phyloP scores from a whole-genome alignment of 805 yeast species.

The Sugiyamaella chiloensis region DNA sequence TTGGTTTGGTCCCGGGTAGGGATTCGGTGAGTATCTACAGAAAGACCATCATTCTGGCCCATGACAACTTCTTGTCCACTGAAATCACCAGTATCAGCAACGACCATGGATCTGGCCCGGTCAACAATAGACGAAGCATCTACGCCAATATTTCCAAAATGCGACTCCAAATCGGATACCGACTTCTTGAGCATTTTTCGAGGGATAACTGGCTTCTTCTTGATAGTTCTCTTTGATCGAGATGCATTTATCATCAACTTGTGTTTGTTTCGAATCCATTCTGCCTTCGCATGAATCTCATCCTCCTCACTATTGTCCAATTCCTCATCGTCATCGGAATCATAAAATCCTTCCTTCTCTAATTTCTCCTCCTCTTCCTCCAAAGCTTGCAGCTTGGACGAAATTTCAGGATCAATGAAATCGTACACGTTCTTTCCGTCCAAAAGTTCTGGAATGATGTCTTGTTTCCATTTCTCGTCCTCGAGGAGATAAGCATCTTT shows the following conservation, averaged over 20 bases:
- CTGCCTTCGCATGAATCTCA: constrained; percentile 79
- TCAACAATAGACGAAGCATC: constrained; percentile 67
- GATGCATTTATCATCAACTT: constrained; percentile 89
- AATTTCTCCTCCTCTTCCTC: constrained; percentile 97
- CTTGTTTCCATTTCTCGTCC: constrained; percentile 97
- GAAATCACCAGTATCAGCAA: constrained; percentile 30
- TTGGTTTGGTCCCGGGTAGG: constrained; percentile 62
- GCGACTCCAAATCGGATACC: constrained; percentile 76
- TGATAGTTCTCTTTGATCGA: constrained; percentile 78
- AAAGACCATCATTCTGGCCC: constrained; percentile 45
- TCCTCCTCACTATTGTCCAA: constrained; percentile 61
- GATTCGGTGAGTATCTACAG: constrained; percentile 41
- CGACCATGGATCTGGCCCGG: constrained; percentile 37
- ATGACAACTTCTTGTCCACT: constrained; percentile 79
- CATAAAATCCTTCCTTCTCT: constrained; percentile 93
- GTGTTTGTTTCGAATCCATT: constrained; percentile 94
- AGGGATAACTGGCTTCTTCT: constrained; percentile 90
- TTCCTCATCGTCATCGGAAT: constrained; percentile 70
- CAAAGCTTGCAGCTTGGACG: constrained; percentile 85
- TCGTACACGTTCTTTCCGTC: constrained; percentile 97
- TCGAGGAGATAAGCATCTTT: constrained; percentile 89
- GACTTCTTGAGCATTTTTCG: constrained; percentile 64
- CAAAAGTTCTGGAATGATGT: constrained; percentile 92
- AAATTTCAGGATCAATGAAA: constrained; percentile 94
- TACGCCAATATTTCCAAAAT: constrained; percentile 86